Conservation (phyloP, 768 basidiomycete species). For the Russula sp. region DNA sequence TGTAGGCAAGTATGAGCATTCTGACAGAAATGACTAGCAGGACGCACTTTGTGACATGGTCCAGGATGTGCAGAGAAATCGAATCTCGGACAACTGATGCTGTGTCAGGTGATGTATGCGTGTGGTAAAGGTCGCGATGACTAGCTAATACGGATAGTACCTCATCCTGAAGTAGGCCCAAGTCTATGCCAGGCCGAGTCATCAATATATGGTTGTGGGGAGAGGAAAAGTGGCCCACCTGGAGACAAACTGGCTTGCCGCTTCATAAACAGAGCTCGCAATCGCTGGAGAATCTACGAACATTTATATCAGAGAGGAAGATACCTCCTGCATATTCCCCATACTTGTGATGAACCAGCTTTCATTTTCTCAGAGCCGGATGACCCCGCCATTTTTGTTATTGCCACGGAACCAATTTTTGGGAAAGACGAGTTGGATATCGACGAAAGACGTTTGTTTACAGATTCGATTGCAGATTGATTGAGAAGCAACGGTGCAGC, state of each 20-base stretch:
- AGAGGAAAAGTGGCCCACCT: slow-evolving; percentile 34
- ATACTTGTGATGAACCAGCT: slow-evolving; percentile 14
- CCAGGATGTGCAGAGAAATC: slow-evolving; percentile 70
- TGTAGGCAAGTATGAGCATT: slow-evolving; percentile 28
- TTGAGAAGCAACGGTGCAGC: slow-evolving; percentile 44
- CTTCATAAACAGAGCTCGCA: slow-evolving; percentile 47
- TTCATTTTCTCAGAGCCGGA: background rate
- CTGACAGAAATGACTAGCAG: background rate
- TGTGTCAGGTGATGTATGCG: slow-evolving; percentile 58
- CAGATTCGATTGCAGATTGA: slow-evolving; percentile 41
- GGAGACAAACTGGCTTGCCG: slow-evolving; percentile 46
- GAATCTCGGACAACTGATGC: slow-evolving; percentile 59
- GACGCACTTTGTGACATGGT: slow-evolving; percentile 79
- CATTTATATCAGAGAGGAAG: background rate
- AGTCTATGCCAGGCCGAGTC: slow-evolving; percentile 31
- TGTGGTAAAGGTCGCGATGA: slow-evolving; percentile 70
- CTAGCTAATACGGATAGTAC: slow-evolving; percentile 57
- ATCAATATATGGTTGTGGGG: slow-evolving; percentile 3
- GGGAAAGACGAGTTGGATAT: slow-evolving; percentile 41
- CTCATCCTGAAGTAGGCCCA: slow-evolving; percentile 53
- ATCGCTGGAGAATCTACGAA: slow-evolving; percentile 47
- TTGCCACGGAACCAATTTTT: slow-evolving; percentile 51
- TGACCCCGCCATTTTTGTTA: slow-evolving; percentile 41
- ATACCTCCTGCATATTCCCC: background rate
- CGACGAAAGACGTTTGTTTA: slow-evolving; percentile 53